Evolutionary conservation across 768 basidiomycete species (phyloP).

Genomic region (Russula lepida): DNA sequence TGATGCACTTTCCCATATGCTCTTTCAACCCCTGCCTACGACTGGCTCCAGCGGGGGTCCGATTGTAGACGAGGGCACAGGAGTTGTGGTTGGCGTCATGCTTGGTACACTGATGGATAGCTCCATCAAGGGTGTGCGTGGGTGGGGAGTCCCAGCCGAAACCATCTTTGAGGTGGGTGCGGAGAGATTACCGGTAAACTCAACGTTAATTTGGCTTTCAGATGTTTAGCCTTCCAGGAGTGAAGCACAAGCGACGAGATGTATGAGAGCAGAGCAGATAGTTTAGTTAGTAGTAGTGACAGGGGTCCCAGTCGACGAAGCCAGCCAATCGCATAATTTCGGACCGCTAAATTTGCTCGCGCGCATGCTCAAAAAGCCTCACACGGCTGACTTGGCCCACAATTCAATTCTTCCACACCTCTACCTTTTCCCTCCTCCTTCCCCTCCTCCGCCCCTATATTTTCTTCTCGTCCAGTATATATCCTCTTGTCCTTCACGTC

Average conservation of each 20-base stretch:
- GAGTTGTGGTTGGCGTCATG: conserved; percentile 57
- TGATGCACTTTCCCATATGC: conserved; percentile 49
- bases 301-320: background rate
- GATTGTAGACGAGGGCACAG: conserved; percentile 50
- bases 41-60: conserved; percentile 66
- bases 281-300: background rate
- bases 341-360: conserved; percentile 20
- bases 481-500: background rate
- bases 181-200: background rate
- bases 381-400: background rate
- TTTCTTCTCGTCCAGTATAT: background rate
- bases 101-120: conserved; percentile 53
- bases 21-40: conserved; percentile 47
- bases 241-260: conserved; percentile 21
- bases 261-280: background rate
- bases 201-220: conserved; percentile 18
- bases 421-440: background rate
- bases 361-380: conserved; percentile 2
- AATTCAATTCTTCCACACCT: background rate
- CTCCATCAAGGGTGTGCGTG: conserved; percentile 43
- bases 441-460: background rate
- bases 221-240: conserved; percentile 50
- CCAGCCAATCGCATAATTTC: conserved; percentile 20
- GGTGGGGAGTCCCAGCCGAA: conserved; percentile 59
- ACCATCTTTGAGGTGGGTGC: conserved; percentile 49